phyloP scores from a whole-genome alignment of 108 stramenopile species.

The Skeletonema potamos region DNA sequence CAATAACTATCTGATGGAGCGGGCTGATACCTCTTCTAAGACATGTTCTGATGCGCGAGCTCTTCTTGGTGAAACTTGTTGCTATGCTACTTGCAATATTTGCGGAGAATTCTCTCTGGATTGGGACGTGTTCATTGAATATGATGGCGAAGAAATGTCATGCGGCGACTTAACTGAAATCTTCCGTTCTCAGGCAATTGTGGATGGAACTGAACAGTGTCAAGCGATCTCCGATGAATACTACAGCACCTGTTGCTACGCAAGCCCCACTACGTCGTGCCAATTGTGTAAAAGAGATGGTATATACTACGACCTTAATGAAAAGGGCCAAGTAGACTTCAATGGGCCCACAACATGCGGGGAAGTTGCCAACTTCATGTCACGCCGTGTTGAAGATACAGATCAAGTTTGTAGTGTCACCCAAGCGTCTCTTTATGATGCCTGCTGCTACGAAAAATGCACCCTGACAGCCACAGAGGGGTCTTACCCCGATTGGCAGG shows the following conservation, averaged over 20 bases:
- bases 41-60: slow-evolving; percentile 37
- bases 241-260: slow-evolving; percentile 36
- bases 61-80: slow-evolving; percentile 32
- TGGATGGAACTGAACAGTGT: slow-evolving; percentile 38
- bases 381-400: slow-evolving; percentile 38
- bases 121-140: slow-evolving; percentile 44
- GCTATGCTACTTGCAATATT: slow-evolving; percentile 43
- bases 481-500: slow-evolving; percentile 46
- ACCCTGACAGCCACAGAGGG: slow-evolving; percentile 21
- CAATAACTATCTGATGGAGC: slow-evolving; percentile 35
- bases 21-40: slow-evolving; percentile 27
- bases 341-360: slow-evolving; percentile 46
- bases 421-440: slow-evolving; percentile 35
- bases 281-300: slow-evolving; percentile 42
- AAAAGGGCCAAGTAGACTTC: slow-evolving; percentile 42
- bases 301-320: slow-evolving; percentile 34
- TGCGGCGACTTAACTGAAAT: slow-evolving; percentile 48
- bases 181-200: slow-evolving; percentile 25
- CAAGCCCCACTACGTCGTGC: slow-evolving; percentile 45
- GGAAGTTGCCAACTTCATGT: slow-evolving; percentile 42
- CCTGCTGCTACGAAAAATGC: slow-evolving; percentile 48
- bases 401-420: slow-evolving; percentile 35
- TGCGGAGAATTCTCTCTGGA: slow-evolving; percentile 42
- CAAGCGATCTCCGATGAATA: slow-evolving; percentile 11
- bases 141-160: slow-evolving; percentile 37